phyloP scores from a whole-genome alignment of 805 yeast genomes.

The Cyberlindnera xishuangbannaensis region DNA sequence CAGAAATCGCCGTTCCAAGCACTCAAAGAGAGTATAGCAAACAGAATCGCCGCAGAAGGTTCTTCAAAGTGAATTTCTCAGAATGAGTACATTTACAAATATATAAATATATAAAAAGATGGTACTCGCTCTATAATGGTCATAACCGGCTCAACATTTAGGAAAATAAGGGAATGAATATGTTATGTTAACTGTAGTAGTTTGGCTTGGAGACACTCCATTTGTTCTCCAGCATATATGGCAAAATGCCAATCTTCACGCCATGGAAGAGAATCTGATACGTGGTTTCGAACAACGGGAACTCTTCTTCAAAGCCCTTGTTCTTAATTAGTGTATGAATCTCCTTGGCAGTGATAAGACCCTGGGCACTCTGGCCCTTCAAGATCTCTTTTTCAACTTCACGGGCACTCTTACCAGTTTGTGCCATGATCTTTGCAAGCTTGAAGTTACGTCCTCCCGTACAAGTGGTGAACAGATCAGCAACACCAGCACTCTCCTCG shows the following conservation, averaged over 20 bases:
- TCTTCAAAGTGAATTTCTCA: constrained; percentile 4
- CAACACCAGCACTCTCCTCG: constrained; percentile 92
- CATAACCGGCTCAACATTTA: too few species aligned
- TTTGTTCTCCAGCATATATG: constrained; percentile 40
- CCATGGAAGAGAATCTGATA: constrained; percentile 58
- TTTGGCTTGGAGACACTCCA: constrained; percentile 25
- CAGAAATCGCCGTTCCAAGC: constrained; percentile 60
- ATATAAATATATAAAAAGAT: too few species aligned
- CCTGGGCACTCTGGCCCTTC: constrained; percentile 95
- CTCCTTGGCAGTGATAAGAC: constrained; percentile 81
- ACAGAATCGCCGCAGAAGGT: constrained; percentile 13
- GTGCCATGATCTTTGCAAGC: constrained; percentile 79
- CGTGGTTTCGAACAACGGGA: constrained; percentile 42
- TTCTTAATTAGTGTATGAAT: constrained; percentile 62
- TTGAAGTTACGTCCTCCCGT: constrained; percentile 93
- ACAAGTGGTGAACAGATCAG: constrained; percentile 93
- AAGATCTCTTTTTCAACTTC: constrained; percentile 77
- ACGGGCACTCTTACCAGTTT: constrained; percentile 63
- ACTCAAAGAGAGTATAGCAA: constrained; percentile 49
- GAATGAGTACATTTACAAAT: too few species aligned
- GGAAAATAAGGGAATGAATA: constrained; percentile 1
- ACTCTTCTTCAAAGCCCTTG: constrained; percentile 34
- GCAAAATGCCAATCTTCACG: constrained; percentile 53
- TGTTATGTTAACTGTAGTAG: constrained; percentile 8
- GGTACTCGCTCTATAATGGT: too few species aligned